A percentile compares a stretch with the other conserved stretches of the same genome.
These are phyloP conservation scores for Microthlaspi erraticum DNA, from an alignment of 345 rosid species.

Conservation along the genomic window DNA sequence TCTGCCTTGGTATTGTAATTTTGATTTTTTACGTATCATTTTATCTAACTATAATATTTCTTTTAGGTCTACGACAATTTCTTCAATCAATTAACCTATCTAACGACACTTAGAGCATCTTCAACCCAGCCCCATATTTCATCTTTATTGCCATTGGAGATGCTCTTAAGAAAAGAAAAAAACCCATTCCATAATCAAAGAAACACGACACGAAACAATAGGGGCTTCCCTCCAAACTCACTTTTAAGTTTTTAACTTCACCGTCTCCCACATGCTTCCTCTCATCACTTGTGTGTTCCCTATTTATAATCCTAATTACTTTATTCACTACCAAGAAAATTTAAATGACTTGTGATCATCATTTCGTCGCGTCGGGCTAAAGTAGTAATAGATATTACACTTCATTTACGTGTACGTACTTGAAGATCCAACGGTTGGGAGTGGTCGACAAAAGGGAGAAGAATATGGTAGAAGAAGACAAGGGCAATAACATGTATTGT, in stretches of 20 bases:
- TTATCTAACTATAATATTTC: neutral
- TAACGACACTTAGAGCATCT: conserved; percentile 1
- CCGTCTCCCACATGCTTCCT: conserved; percentile 60
- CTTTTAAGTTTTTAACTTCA: conserved; percentile 54
- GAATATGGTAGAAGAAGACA: conserved; percentile 38
- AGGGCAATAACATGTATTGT: conserved; percentile 38
- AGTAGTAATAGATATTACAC: too few species aligned
- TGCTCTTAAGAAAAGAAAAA: neutral
- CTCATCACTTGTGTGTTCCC: conserved; percentile 52
- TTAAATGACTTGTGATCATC: neutral
- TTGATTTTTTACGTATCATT: conserved; percentile 38
- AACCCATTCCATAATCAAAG: conserved; percentile 5
- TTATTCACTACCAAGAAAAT: neutral
- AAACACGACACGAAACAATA: conserved; percentile 35
- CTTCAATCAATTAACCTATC: conserved; percentile 42
- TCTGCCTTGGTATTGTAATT: conserved; percentile 61
- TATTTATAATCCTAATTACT: conserved; percentile 24
- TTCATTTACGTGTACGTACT: too few species aligned
- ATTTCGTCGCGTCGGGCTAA: neutral
- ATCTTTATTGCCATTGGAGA: too few species aligned
- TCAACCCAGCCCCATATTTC: too few species aligned
- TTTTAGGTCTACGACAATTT: neutral
- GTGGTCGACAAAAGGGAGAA: conserved; percentile 36
- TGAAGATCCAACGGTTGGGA: conserved; percentile 31
- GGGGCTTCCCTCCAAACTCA: conserved; percentile 28